A percentile compares a stretch with the other conserved stretches of the same genome.
Evolutionary conservation across 306 rosid genomes (phyloP).

Genomic region (Pyrus communis): DNA sequence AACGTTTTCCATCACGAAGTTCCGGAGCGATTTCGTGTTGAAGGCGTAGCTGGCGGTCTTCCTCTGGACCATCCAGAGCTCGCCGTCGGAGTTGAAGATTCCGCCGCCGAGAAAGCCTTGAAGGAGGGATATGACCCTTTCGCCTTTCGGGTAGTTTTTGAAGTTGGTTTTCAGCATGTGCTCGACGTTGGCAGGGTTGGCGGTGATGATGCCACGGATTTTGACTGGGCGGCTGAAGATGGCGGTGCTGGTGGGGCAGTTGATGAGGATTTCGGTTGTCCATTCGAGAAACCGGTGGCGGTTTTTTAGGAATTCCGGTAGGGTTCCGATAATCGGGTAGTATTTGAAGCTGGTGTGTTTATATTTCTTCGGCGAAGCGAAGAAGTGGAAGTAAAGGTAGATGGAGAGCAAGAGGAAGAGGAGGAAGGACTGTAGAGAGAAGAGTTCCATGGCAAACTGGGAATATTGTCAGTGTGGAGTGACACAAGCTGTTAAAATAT

Average conservation of each 20-base stretch:
- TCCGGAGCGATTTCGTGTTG: conserved; percentile 52
- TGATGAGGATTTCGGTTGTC: conserved; percentile 40
- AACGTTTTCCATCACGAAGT: conserved; percentile 48
- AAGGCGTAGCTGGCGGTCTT: conserved; percentile 65
- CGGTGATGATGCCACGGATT: conserved; percentile 35
- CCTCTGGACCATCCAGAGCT: conserved; percentile 53
- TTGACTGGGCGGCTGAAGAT: conserved; percentile 32
- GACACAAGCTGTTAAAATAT: not conserved
- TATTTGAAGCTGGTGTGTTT: conserved; percentile 27
- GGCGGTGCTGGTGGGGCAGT: conserved; percentile 40
- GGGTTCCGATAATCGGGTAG: conserved; percentile 43
- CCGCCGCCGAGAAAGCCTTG: conserved; percentile 57
- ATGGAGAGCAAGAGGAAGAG: conserved; percentile 1
- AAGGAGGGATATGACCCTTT: conserved; percentile 25
- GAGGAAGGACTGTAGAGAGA: not conserved
- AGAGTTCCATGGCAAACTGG: conserved; percentile 13
- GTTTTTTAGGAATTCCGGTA: conserved; percentile 45
- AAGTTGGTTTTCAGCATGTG: conserved; percentile 58
- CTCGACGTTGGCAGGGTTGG: conserved; percentile 53
- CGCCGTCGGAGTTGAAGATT: conserved; percentile 60
- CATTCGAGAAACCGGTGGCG: conserved; percentile 60
- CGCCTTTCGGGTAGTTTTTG: conserved; percentile 68
- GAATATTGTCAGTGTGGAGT: not conserved
- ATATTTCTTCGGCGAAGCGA: not conserved
- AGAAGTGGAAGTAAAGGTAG: conserved; percentile 12